Base-by-base conservation (phyloP, 306 rosid species). In the Vigna trinervia region DNA sequence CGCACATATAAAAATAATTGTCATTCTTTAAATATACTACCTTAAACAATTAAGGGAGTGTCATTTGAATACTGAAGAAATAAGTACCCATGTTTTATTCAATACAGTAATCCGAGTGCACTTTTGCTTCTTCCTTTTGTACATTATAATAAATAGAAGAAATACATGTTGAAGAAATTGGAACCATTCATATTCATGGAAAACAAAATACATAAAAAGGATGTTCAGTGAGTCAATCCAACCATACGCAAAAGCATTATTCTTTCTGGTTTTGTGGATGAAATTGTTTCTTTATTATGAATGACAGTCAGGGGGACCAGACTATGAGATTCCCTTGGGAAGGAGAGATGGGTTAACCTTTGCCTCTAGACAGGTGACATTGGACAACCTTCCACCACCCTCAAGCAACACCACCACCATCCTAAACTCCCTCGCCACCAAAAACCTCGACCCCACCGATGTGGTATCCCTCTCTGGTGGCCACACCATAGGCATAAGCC, bases 391-490 rank as follows among this genome's bases (percentile, higher is more conserved):
- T 7, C 93, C 96, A 1, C 0, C 87, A 67, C 91, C 93, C 0
- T 0, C 61, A 2, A 86, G 90, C 77, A 87, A 48, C 80, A 43
- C 93, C 12, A 28, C 47, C 4, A 22, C 4, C 4, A 79, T 91
- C 61, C 81, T 91, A 9, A 2, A 11, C 34, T 48, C 67, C 0
- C 84, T 91, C 0, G 90, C 88, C 5, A 83, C 75, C 19, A 87
- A 91, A 34, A 86, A 84, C 54, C 78, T 91, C 6, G 69, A 86
- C 50, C 85, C 92, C 15, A 87, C 92, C 0, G 92, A 91, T 15
- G 82, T 83, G 0, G 90, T 89, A 0, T 86, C 96, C 56, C 96
- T 91, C 65, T 91, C 92, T 0, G 96, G 96, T 1, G 96, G 87
- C 32, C 96, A 91, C 90, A 86, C 96, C 73, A 84, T 91, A 2